These are phyloP conservation scores for Chaetoceros tenuissimus DNA, from an alignment of 108 stramenopile species.

Conservation along the genomic window DNA sequence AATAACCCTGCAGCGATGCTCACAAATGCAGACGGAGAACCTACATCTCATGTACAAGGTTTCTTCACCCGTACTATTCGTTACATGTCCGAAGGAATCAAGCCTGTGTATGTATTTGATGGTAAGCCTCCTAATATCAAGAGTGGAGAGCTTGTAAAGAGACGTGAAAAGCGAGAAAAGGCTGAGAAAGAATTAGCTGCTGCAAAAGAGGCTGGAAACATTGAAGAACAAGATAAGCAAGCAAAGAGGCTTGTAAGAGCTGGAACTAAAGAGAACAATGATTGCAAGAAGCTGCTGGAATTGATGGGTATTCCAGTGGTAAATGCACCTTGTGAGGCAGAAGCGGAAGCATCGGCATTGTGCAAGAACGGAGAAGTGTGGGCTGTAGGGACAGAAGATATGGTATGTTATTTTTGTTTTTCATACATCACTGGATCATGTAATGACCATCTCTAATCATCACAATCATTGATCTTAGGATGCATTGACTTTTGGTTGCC, in stretches of 20 bases:
- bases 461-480: too few species aligned
- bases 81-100: conserved; percentile 86
- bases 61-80: conserved; percentile 98
- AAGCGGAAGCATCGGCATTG: conserved; percentile 95
- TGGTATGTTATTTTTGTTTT: too few species aligned
- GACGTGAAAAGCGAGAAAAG: conserved; percentile 90
- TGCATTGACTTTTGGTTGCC: conserved; percentile 92
- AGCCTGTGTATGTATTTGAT: conserved; percentile 96
- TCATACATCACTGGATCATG: too few species aligned
- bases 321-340: conserved; percentile 94
- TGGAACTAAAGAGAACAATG: conserved; percentile 86
- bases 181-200: conserved; percentile 79
- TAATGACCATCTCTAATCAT: too few species aligned
- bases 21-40: conserved; percentile 88
- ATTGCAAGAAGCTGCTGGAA: conserved; percentile 70
- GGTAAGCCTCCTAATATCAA: conserved; percentile 97
- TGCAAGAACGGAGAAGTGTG: conserved; percentile 82
- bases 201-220: conserved; percentile 78
- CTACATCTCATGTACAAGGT: conserved; percentile 97
- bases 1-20: conserved; percentile 57
- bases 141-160: conserved; percentile 81
- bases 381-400: conserved; percentile 98
- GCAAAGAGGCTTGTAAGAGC: conserved; percentile 75
- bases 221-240: conserved; percentile 86
- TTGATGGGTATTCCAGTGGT: conserved; percentile 98